Percentiles rank a stretch among this genome's conserved stretches.
Evolutionary conservation across 768 basidiomycete genomes (phyloP).

Genomic region (Suillus clintonianus): DNA sequence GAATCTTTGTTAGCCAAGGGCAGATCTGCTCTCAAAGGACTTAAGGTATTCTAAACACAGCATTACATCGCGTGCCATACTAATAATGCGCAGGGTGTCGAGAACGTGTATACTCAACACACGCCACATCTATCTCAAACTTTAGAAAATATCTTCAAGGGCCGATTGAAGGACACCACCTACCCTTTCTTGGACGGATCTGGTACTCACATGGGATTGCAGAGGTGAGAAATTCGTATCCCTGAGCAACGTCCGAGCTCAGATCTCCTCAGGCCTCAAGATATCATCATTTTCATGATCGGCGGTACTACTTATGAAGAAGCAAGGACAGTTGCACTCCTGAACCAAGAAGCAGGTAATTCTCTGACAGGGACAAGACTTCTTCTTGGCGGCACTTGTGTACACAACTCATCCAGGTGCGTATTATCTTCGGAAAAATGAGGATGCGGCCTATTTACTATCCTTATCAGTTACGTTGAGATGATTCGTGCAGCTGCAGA

Average conservation of each 20-base stretch:
- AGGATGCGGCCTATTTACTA: conserved; percentile 4
- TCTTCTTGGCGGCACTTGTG: conserved; percentile 89
- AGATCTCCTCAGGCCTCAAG: conserved; percentile 69
- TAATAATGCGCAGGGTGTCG: conserved; percentile 70
- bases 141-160: conserved; percentile 84
- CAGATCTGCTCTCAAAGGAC: conserved; percentile 89
- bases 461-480: conserved; percentile 69
- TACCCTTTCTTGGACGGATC: conserved; percentile 86
- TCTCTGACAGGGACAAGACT: conserved; percentile 69
- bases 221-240: conserved; percentile 49
- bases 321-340: conserved; percentile 77
- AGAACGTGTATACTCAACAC: conserved; percentile 99
- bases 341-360: conserved; percentile 78
- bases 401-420: conserved; percentile 93
- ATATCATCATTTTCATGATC: conserved; percentile 95
- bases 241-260: background rate
- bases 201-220: conserved; percentile 68
- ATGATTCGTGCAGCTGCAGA: conserved; percentile 80
- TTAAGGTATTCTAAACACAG: conserved; percentile 63
- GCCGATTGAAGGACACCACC: conserved; percentile 80
- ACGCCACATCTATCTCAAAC: conserved; percentile 92
- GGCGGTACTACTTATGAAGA: conserved; percentile 98
- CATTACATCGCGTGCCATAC: conserved; percentile 6
- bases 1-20: conserved; percentile 94
- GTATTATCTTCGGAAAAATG: conserved; percentile 16